Conservation (phyloP, 345 rosid genomes). For the Gossypium rotundifolium region DNA sequence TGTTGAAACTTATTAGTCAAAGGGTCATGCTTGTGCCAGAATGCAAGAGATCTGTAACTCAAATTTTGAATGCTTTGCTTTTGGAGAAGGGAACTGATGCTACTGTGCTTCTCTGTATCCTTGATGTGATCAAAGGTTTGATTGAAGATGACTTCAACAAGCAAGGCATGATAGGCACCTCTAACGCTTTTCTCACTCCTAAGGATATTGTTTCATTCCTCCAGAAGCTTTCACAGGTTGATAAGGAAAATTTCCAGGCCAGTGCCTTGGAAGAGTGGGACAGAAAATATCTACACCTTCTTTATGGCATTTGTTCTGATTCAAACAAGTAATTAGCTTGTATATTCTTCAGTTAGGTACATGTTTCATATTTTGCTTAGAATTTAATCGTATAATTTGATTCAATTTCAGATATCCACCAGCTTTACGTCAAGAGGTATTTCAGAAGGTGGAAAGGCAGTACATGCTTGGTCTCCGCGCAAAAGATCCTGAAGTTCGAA, state of each 20-base stretch:
- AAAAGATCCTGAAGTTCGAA: constrained; percentile 86
- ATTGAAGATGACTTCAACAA: constrained; percentile 73
- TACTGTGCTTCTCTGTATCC: constrained; percentile 85
- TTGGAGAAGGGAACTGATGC: constrained; percentile 93
- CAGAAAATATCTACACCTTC: constrained; percentile 84
- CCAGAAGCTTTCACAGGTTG: constrained; percentile 85
- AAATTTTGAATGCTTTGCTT: constrained; percentile 68
- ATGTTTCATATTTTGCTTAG: constrained; percentile 11
- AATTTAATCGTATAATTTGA: constrained; percentile 16
- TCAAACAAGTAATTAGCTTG: constrained; percentile 57
- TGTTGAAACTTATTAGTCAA: constrained; percentile 76
- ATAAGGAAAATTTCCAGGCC: constrained; percentile 66
- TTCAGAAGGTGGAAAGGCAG: constrained; percentile 94
- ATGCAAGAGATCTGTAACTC: constrained; percentile 77
- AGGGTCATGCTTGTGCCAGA: constrained; percentile 83
- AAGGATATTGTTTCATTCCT: constrained; percentile 85
- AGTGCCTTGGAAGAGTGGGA: constrained; percentile 89
- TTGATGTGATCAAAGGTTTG: constrained; percentile 89
- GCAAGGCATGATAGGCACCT: constrained; percentile 44
- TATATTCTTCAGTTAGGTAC: constrained; percentile 10
- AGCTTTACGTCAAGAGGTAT: constrained; percentile 80
- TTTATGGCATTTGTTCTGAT: constrained; percentile 84
- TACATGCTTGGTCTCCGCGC: constrained; percentile 97
- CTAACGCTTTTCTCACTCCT: constrained; percentile 52
- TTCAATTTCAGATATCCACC: constrained; percentile 52